These are phyloP conservation scores for Neckera pumila DNA, from an alignment of 225 moss, liverwort and hornwort genomes.

Conservation along the genomic window DNA sequence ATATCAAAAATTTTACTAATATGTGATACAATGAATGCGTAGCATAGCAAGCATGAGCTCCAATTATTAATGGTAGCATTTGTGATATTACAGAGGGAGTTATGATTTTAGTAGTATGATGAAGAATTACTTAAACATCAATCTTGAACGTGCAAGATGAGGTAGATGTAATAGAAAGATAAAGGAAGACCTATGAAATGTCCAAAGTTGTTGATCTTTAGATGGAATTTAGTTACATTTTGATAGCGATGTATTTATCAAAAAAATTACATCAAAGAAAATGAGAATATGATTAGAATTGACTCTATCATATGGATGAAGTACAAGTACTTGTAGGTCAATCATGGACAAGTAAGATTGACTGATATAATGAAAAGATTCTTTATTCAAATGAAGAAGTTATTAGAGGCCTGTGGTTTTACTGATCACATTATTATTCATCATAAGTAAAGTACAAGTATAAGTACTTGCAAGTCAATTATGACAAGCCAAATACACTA, in stretches of 20 bases:
- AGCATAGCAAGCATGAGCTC: too few species aligned
- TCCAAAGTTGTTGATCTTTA: background rate
- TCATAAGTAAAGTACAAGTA: background rate
- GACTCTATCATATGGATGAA: background rate
- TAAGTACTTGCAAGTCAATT: background rate
- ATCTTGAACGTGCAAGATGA: background rate
- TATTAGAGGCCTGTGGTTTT: background rate
- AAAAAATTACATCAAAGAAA: background rate
- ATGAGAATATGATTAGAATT: background rate
- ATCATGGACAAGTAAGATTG: accelerated
- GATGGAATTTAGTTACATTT: background rate
- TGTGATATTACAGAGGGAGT: too few species aligned
- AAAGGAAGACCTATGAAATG: accelerated
- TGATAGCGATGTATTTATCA: background rate
- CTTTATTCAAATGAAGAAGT: background rate
- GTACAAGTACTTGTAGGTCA: background rate
- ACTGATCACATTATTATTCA: accelerated
- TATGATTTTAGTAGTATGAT: too few species aligned
- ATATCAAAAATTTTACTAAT: too few species aligned
- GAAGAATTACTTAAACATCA: background rate
- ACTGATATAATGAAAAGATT: background rate
- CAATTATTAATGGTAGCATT: too few species aligned
- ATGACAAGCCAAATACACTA: accelerated
- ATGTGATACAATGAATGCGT: too few species aligned
- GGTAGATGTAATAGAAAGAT: background rate